phyloP scores from a whole-genome alignment of 352 stramenopile species.

The Pythium angustatum region DNA sequence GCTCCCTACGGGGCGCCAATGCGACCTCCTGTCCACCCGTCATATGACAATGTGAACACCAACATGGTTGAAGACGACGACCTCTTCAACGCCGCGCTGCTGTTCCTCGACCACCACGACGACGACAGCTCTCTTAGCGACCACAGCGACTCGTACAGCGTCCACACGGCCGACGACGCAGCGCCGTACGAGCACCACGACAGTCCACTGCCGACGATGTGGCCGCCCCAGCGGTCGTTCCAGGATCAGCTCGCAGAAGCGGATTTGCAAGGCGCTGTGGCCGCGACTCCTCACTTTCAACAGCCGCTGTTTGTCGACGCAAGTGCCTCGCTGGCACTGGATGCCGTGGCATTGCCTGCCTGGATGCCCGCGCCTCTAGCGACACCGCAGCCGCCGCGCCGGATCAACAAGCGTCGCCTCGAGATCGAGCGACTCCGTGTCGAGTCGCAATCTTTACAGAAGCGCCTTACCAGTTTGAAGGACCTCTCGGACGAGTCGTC shows the following conservation, averaged over 20 bases:
- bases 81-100: slow-evolving; percentile 16
- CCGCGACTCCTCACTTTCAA: not conserved
- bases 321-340: not conserved
- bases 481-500: not conserved
- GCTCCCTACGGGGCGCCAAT: not conserved
- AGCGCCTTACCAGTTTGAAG: slow-evolving; percentile 5
- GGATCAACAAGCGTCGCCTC: slow-evolving; percentile 10
- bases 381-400: not conserved
- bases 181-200: not conserved
- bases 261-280: not conserved
- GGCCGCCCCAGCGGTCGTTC: not conserved
- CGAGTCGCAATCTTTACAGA: slow-evolving; percentile 8
- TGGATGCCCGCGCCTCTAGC: not conserved
- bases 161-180: slow-evolving; percentile 1
- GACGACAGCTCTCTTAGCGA: slow-evolving; percentile 4
- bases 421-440: slow-evolving; percentile 20
- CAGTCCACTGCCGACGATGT: not conserved
- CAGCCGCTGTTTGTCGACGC: not conserved
- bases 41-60: no score
- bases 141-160: slow-evolving; percentile 8
- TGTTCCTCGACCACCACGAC: slow-evolving; percentile 17
- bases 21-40: not conserved
- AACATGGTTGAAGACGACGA: slow-evolving; percentile 17
- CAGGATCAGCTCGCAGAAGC: not conserved
- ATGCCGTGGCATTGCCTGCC: not conserved